Evolutionary conservation across 768 basidiomycete species (phyloP).

Genomic region (Hypsizygus marmoreus): DNA sequence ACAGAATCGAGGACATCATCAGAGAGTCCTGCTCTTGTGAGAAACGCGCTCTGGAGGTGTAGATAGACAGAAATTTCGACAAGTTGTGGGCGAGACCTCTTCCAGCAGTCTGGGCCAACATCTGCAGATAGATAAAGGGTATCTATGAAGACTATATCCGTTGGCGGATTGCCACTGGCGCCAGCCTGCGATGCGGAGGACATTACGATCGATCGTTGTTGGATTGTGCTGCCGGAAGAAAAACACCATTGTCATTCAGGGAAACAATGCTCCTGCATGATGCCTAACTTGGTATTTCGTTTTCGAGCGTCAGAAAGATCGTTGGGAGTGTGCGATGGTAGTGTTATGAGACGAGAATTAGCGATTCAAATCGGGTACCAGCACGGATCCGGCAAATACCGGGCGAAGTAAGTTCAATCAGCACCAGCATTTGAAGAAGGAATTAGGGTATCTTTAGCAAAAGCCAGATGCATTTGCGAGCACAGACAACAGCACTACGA

Average conservation of each 20-base stretch:
- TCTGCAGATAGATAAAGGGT: constrained; percentile 40
- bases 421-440: no score
- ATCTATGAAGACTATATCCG: constrained; percentile 49
- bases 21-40: constrained; percentile 44
- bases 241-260: not conserved
- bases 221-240: not conserved
- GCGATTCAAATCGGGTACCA: no score
- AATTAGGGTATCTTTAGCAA: no score
- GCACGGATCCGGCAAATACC: no score
- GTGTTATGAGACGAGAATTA: no score
- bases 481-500: no score
- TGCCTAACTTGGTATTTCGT: constrained; percentile 3
- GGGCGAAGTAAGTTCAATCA: no score
- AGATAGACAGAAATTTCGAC: constrained; percentile 52
- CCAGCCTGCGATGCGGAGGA: not conserved
- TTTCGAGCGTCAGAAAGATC: constrained; percentile 67
- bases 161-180: constrained; percentile 1
- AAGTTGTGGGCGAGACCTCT: constrained; percentile 47
- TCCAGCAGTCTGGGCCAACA: constrained; percentile 57
- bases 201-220: not conserved
- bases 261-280: not conserved
- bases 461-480: no score
- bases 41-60: constrained; percentile 40
- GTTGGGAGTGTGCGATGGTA: no score
- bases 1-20: constrained; percentile 60